Conservation (phyloP, 257 asterid genomes). For the Solanum chaucha region DNA sequence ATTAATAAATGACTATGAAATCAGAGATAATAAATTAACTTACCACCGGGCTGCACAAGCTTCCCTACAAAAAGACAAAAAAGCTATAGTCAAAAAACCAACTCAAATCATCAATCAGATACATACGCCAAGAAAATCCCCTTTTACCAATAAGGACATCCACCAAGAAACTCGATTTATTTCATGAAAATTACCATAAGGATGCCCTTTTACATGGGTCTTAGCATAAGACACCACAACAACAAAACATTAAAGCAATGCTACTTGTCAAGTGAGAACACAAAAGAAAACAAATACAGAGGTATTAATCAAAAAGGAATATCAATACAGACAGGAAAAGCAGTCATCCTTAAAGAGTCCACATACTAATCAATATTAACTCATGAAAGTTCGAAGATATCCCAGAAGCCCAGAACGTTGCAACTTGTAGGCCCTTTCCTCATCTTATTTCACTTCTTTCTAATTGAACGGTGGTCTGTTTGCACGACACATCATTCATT, state of each 20-base stretch:
- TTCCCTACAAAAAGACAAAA: slow-evolving; percentile 59
- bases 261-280: background rate
- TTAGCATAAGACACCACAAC: background rate
- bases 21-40: slow-evolving; percentile 13
- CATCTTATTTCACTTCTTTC: background rate
- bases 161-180: background rate
- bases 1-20: slow-evolving; percentile 5
- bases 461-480: background rate
- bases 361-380: background rate
- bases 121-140: background rate
- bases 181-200: background rate
- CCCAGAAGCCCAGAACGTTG: background rate
- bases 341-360: background rate
- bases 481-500: background rate
- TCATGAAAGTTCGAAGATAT: background rate
- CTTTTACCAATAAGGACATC: background rate
- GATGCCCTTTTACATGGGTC: background rate
- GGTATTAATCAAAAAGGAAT: background rate
- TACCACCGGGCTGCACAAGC: slow-evolving; percentile 90
- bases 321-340: background rate
- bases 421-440: background rate
- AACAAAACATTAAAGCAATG: background rate
- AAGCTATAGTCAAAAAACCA: background rate
- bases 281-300: background rate
- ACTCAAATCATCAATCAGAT: background rate